Conservation (phyloP, 2,329 filamentous ascomycete species). For the Thelonectria rubi region DNA sequence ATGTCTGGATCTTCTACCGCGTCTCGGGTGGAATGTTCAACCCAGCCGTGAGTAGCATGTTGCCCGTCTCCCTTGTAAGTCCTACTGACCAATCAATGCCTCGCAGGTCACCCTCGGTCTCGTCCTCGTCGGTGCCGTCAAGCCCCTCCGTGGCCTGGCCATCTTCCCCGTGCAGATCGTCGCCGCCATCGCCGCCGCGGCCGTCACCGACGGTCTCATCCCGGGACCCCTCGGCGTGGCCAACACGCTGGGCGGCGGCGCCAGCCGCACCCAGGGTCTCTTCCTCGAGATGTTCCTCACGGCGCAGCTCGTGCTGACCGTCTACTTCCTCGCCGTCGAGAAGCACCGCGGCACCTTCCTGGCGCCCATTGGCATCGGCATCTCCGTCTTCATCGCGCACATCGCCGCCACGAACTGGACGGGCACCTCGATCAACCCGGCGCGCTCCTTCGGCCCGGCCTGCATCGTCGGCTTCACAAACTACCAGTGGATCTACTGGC, state of each 20-base stretch:
- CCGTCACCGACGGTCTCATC: slow-evolving; percentile 65
- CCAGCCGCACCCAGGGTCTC: slow-evolving; percentile 65
- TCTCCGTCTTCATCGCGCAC: slow-evolving; percentile 71
- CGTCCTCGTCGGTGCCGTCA: slow-evolving; percentile 65
- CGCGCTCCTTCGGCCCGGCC: slow-evolving; percentile 60
- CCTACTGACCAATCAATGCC: slow-evolving; percentile 2
- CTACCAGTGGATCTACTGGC: slow-evolving; percentile 65
- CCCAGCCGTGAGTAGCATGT: slow-evolving; percentile 55
- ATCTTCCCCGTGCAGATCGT: slow-evolving; percentile 67
- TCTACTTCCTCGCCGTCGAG: slow-evolving; percentile 76
- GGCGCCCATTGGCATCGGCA: slow-evolving; percentile 76
- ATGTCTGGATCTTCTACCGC: slow-evolving; percentile 66
- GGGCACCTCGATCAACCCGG: slow-evolving; percentile 60
- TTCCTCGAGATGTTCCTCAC: slow-evolving; percentile 76
- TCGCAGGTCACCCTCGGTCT: slow-evolving; percentile 65
- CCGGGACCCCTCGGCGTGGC: slow-evolving; percentile 64
- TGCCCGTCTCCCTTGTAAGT: too few relatives aligned
- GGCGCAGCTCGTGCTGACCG: slow-evolving; percentile 68
- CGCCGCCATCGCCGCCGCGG: slow-evolving; percentile 67
- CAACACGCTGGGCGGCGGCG: slow-evolving; percentile 63
- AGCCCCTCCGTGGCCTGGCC: slow-evolving; percentile 59
- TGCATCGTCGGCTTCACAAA: slow-evolving; percentile 53
- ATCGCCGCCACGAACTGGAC: slow-evolving; percentile 57
- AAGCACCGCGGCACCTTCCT: slow-evolving; percentile 78
- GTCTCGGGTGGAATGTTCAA: slow-evolving; percentile 63